Percentiles rank a stretch among this genome's conserved stretches.
Conservation (phyloP, 2,329 filamentous ascomycete species). For the Microdochium trichocladiopsis region DNA sequence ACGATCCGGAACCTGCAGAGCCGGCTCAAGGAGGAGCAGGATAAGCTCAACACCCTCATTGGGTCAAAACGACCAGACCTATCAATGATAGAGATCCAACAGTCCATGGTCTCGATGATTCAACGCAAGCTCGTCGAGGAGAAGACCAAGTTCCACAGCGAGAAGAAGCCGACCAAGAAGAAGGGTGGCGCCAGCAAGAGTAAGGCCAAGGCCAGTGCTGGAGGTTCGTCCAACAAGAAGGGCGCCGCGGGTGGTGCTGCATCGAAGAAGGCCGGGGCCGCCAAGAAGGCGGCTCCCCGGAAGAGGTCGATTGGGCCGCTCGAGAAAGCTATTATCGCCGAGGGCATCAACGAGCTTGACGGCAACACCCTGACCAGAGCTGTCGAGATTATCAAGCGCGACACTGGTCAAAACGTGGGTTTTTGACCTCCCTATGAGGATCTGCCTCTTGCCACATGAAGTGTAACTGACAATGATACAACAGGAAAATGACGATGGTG, state of each 20-base stretch:
- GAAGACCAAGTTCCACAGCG: constrained; percentile 53
- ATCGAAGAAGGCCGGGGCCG: constrained; percentile 17
- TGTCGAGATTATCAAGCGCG: constrained; percentile 83
- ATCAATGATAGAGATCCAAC: constrained; percentile 46
- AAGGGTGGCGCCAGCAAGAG: constrained; percentile 75
- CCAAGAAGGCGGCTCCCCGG: constrained; percentile 38
- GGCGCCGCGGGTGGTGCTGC: constrained; percentile 20
- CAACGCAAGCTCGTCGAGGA: constrained; percentile 69
- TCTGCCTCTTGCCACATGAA: constrained; percentile 7
- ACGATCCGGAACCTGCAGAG: constrained; percentile 46
- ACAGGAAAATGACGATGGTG: constrained; percentile 52
- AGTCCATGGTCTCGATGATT: constrained; percentile 56
- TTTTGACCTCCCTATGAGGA: constrained; percentile 8
- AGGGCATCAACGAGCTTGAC: constrained; percentile 74
- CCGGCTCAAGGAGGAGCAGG: constrained; percentile 48
- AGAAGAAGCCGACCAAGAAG: constrained; percentile 74
- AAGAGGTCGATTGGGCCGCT: constrained; percentile 62
- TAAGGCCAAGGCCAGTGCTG: constrained; percentile 41
- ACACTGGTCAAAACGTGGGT: constrained; percentile 69
- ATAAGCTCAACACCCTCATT: constrained; percentile 49
- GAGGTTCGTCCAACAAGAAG: constrained; percentile 32
- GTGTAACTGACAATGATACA: not conserved
- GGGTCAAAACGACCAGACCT: constrained; percentile 42
- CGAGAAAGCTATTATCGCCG: constrained; percentile 89
- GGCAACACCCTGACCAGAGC: constrained; percentile 72